phyloP scores from a whole-genome alignment of 495 filamentous ascomycete species.

The Aspergillus saccharolyticus region DNA sequence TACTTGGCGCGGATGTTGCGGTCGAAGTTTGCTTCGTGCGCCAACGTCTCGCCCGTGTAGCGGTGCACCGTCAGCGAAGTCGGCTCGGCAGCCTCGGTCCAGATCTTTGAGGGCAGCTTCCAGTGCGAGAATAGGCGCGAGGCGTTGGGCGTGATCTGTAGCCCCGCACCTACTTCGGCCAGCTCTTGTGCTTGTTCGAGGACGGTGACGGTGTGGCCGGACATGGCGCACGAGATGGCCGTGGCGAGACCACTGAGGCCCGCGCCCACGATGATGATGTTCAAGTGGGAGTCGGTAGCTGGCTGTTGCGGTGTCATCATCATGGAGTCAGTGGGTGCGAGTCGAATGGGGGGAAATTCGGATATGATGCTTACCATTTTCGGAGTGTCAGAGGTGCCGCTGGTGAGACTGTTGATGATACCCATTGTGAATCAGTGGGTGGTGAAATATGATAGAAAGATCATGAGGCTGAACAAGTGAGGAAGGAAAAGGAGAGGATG shows the following conservation, averaged over 20 bases:
- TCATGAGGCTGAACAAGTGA: not conserved
- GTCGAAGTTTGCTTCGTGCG: slow-evolving; percentile 45
- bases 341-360: not conserved
- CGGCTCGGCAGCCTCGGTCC: slow-evolving; percentile 46
- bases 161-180: slow-evolving; percentile 50
- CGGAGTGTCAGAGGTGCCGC: not conserved
- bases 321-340: slow-evolving; percentile 8
- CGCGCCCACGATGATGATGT: slow-evolving; percentile 33
- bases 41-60: slow-evolving; percentile 50
- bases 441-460: not conserved
- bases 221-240: slow-evolving; percentile 54
- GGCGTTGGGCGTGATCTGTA: slow-evolving; percentile 56
- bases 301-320: slow-evolving; percentile 13
- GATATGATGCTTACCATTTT: slow-evolving; percentile 11
- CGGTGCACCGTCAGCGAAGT: slow-evolving; percentile 52
- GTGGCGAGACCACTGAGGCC: slow-evolving; percentile 60
- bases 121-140: slow-evolving; percentile 50
- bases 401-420: slow-evolving; percentile 1
- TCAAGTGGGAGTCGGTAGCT: slow-evolving; percentile 19
- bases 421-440: not conserved
- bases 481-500: not conserved
- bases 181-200: slow-evolving; percentile 59
- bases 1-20: slow-evolving; percentile 39
- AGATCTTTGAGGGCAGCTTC: slow-evolving; percentile 43
- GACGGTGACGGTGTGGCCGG: slow-evolving; percentile 57